phyloP scores from a whole-genome alignment of 1,139 yeast genomes.

The Zhuliangozyma blackwelliae region DNA sequence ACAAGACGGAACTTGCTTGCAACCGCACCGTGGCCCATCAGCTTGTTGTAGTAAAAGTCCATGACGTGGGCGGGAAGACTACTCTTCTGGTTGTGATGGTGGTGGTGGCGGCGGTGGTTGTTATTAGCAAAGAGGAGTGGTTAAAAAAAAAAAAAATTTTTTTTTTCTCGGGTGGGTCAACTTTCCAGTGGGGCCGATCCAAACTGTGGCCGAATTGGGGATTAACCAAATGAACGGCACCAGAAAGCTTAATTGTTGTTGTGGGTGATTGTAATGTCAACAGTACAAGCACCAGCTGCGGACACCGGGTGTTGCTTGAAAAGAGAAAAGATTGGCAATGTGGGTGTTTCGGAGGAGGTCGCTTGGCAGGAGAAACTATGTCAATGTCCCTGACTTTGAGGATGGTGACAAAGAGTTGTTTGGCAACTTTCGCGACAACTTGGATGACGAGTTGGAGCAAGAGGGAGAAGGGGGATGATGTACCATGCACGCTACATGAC shows the following conservation, averaged over 20 bases:
- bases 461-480: conserved; percentile 19
- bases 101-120: background rate
- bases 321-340: conserved; percentile 32
- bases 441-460: conserved; percentile 45
- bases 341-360: conserved; percentile 36
- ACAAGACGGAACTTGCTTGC: conserved; percentile 33
- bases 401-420: conserved; percentile 44
- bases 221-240: too few relatives aligned
- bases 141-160: too few relatives aligned
- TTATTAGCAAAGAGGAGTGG: too few relatives aligned
- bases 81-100: background rate
- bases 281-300: too few relatives aligned
- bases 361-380: conserved; percentile 41
- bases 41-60: conserved; percentile 36
- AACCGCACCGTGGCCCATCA: conserved; percentile 38
- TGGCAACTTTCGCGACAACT: conserved; percentile 44
- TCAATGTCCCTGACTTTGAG: conserved; percentile 40
- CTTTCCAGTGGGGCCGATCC: too few relatives aligned
- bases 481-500: too few relatives aligned
- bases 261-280: too few relatives aligned
- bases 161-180: too few relatives aligned
- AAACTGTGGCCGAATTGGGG: too few relatives aligned
- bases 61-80: conserved; percentile 15
- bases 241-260: too few relatives aligned
- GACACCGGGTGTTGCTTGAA: conserved; percentile 33